Base-by-base conservation (phyloP, 164 flowering plant genomes). In the Platanus orientalis region DNA sequence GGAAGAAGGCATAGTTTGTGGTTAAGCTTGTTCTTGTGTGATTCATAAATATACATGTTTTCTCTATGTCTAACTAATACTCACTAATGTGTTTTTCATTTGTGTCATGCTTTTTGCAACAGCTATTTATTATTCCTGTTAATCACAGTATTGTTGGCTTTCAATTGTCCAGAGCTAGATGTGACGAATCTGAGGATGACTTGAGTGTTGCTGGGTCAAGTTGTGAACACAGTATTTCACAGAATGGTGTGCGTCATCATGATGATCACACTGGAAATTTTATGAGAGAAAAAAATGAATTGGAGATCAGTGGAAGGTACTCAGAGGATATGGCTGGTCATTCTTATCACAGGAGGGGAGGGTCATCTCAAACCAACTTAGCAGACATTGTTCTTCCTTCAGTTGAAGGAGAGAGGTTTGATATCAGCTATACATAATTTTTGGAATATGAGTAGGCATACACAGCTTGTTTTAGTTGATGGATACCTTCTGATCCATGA, bases 171-270 rank as follows among this genome's bases (percentile, higher is more conserved):
- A 81, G 86, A 65, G 58, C 50, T 50, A 74, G 57, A 68, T 61
- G 26, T 71, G 79, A 79, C 17, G 78, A 71, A 74, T 75, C 79
- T 39, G 85, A 80, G 62, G 88, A 86, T 66, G 89, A 84, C 9
- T 57, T 49, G 13, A 77, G 75, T 61, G 49, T 64, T 58, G 56
- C 65, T n/a, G 73, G 86, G 59, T 76, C 82, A 59, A 63, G 61
- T 61, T 3, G 60, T 57, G 83, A 74, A 49, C 70, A 67, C 24
- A 44, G 48, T 23, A 58, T 57, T 52, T 60, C 73, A 26, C 71
- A 49, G 42, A 67, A 58, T 69, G 61, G 63, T 65, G 71, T 81
- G 16, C 74, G 70, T 30, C n/a, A 62, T 55, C 68, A 54, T 54
- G 77, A 60, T 17, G 73, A 75, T 66, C 58, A 59, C 7, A 36